These are phyloP conservation scores for Hymenochaete sp. DNA, from an alignment of 1,284 basidiomycete genomes.

Conservation along the genomic window DNA sequence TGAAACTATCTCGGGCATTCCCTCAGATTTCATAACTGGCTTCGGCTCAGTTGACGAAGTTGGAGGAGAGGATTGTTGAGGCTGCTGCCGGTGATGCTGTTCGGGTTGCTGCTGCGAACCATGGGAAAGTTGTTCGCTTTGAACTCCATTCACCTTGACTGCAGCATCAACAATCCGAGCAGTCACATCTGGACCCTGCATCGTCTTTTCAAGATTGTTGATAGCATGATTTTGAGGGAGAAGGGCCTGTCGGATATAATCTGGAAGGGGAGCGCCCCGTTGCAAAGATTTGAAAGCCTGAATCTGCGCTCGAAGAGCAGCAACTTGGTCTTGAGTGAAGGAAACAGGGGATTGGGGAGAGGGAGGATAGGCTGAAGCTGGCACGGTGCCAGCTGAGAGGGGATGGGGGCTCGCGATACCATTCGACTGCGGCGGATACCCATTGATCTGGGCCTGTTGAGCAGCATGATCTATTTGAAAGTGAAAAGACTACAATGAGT, in stretches of 20 bases:
- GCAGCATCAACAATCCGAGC: conserved; percentile 67
- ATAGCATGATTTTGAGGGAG: conserved; percentile 50
- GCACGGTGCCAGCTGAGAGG: conserved; percentile 26
- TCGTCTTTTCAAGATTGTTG: conserved; percentile 54
- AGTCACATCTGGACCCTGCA: conserved; percentile 50
- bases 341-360: conserved; percentile 56
- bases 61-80: conserved; percentile 12
- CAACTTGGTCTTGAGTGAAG: conserved; percentile 80
- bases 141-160: conserved; percentile 67
- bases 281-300: conserved; percentile 82
- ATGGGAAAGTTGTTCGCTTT: conserved; percentile 33
- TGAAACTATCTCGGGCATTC: too few relatives aligned
- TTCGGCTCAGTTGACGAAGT: conserved; percentile 18
- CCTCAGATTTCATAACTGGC: conserved; percentile 25
- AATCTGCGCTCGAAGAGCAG: conserved; percentile 81
- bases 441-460: conserved; percentile 19
- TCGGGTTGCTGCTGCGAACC: too few relatives aligned
- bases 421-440: conserved; percentile 19
- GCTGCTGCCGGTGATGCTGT: too few relatives aligned
- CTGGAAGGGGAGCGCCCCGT: conserved; percentile 74
- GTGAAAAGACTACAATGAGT: not conserved
- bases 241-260: conserved; percentile 73
- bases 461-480: conserved; percentile 9
- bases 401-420: conserved; percentile 22
- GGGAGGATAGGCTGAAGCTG: conserved; percentile 26